Evolutionary conservation across 2,329 filamentous ascomycete genomes (phyloP).

Genomic region (Aspergillus bombycis): DNA sequence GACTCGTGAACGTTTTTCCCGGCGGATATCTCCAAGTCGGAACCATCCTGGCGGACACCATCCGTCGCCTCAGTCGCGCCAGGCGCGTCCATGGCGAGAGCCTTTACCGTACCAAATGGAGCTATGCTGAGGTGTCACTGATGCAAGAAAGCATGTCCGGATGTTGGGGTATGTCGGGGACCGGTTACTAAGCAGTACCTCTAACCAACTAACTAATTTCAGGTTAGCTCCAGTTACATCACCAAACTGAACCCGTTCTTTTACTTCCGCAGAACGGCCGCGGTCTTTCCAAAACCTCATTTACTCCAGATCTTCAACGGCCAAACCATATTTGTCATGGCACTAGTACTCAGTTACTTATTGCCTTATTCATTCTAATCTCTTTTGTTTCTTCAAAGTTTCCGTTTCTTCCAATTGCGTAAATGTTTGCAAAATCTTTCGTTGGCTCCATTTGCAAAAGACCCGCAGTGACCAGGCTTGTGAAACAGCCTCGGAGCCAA

Average conservation of each 20-base stretch:
- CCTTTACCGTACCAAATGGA: slow-evolving; percentile 27
- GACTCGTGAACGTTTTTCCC: slow-evolving; percentile 19
- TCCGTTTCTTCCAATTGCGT: background rate
- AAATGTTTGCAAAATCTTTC: slow-evolving; percentile 38
- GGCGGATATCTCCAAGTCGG: slow-evolving; percentile 21
- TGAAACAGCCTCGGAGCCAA: slow-evolving; percentile 37
- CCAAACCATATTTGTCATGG: background rate
- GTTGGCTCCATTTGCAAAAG: slow-evolving; percentile 38
- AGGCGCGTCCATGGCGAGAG: slow-evolving; percentile 44
- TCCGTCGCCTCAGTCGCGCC: slow-evolving; percentile 34
- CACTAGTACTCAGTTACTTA: background rate
- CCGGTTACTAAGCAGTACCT: slow-evolving; percentile 15
- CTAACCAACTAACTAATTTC: background rate
- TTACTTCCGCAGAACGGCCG: slow-evolving; percentile 1
- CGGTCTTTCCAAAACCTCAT: background rate
- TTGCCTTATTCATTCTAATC: background rate
- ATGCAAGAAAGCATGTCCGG: background rate
- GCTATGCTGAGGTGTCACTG: background rate
- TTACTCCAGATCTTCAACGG: background rate
- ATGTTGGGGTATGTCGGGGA: slow-evolving; percentile 9
- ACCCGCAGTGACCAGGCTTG: slow-evolving; percentile 25
- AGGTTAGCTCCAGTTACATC: background rate
- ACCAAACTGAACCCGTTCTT: background rate
- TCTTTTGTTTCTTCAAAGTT: background rate
- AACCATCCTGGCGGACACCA: slow-evolving; percentile 24